Evolutionary conservation across 23 red algal genomes (phyloP).

Genomic region (Agarophyton chilense): DNA sequence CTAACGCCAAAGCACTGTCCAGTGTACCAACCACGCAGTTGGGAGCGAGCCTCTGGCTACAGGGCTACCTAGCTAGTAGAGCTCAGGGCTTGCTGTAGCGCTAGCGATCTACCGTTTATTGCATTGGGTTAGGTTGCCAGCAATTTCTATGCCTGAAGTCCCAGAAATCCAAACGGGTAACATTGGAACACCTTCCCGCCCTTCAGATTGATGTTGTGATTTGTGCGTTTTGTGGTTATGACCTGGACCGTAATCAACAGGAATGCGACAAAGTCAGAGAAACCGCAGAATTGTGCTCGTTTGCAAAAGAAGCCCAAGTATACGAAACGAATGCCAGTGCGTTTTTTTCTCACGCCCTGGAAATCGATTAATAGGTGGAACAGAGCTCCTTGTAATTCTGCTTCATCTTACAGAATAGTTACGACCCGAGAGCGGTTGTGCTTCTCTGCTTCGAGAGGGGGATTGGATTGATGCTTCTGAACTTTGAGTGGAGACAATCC

Average conservation of each 20-base stretch:
- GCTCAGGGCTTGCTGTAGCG: too few species aligned
- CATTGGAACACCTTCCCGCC: slow-evolving; percentile 26
- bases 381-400: slow-evolving; percentile 57
- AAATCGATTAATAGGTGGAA: slow-evolving; percentile 54
- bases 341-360: slow-evolving; percentile 66
- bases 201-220: slow-evolving; percentile 39
- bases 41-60: too few species aligned
- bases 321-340: slow-evolving; percentile 68
- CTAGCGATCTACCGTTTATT: too few species aligned
- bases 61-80: too few species aligned
- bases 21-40: too few species aligned
- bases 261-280: slow-evolving; percentile 8
- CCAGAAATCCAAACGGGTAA: slow-evolving; percentile 29
- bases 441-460: neutral
- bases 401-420: slow-evolving; percentile 14
- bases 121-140: too few species aligned
- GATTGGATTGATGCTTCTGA: slow-evolving; percentile 48
- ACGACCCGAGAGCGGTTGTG: neutral
- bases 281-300: neutral
- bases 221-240: slow-evolving; percentile 65
- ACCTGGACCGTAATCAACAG: slow-evolving; percentile 31
- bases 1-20: too few species aligned
- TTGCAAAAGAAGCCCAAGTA: slow-evolving; percentile 6
- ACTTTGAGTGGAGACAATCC: neutral
- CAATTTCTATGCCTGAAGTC: too few species aligned